Conservation (phyloP, 805 yeast species). For the Ogataea kodamae region DNA sequence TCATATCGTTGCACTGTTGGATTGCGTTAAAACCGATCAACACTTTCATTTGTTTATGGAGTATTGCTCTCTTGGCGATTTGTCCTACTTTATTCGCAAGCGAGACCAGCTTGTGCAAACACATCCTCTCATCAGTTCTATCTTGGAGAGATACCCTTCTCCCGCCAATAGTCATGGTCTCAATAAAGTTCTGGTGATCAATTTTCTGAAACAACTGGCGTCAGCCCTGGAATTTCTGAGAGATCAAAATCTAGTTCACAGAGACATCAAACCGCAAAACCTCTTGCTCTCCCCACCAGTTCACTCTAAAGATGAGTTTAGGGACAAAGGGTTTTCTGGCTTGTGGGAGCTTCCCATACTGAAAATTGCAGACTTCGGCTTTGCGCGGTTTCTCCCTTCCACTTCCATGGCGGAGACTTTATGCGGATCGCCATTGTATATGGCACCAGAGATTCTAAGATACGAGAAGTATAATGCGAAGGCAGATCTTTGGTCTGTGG, state of each 20-base stretch:
- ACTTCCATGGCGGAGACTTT: conserved; percentile 94
- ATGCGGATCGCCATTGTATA: conserved; percentile 95
- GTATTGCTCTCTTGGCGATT: conserved; percentile 92
- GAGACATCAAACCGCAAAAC: conserved; percentile 96
- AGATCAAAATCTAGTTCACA: conserved; percentile 79
- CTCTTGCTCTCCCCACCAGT: conserved; percentile 78
- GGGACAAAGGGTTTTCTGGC: conserved; percentile 61
- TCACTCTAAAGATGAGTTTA: conserved; percentile 58
- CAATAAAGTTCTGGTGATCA: conserved; percentile 72
- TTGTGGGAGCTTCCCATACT: conserved; percentile 85
- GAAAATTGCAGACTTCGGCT: conserved; percentile 96
- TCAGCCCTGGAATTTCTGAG: conserved; percentile 82
- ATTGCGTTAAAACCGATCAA: conserved; percentile 68
- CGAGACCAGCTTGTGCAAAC: conserved; percentile 66
- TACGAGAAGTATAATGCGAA: conserved; percentile 96
- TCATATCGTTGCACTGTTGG: conserved; percentile 83
- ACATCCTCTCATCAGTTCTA: conserved; percentile 74
- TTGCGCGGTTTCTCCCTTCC: conserved; percentile 90
- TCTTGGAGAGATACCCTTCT: conserved; percentile 79
- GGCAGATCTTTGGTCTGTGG: conserved; percentile 98
- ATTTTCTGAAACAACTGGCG: conserved; percentile 82
- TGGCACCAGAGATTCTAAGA: conserved; percentile 96
- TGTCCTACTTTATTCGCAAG: conserved; percentile 79
- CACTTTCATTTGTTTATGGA: conserved; percentile 94
- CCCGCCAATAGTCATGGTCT: conserved; percentile 75